Conservation (phyloP, 495 filamentous ascomycete genomes). For the Chaetomium fimeti region DNA sequence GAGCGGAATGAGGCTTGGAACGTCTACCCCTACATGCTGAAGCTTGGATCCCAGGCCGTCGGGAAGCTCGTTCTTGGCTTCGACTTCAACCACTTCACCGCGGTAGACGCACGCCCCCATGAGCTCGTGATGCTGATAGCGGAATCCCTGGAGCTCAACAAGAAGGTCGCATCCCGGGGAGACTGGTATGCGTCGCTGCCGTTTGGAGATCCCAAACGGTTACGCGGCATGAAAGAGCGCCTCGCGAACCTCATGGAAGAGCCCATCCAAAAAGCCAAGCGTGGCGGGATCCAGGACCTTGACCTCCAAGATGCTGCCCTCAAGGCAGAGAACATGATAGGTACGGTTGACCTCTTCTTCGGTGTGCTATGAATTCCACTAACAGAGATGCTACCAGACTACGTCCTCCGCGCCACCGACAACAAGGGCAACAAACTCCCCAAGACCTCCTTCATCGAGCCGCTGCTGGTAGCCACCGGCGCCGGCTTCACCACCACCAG, state of each 20-base stretch:
- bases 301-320: conserved; percentile 54
- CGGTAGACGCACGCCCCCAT: conserved; percentile 39
- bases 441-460: conserved; percentile 22
- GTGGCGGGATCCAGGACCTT: conserved; percentile 42
- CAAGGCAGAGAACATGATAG: conserved; percentile 32
- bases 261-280: conserved; percentile 37
- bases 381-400: conserved; percentile 37
- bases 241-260: conserved; percentile 42
- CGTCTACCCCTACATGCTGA: conserved; percentile 60
- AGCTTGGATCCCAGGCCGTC: conserved; percentile 54
- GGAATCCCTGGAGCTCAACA: conserved; percentile 41
- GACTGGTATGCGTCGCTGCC: conserved; percentile 53
- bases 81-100: conserved; percentile 54
- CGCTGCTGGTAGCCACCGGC: conserved; percentile 40
- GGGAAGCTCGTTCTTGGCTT: conserved; percentile 50
- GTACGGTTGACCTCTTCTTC: background rate
- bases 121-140: background rate
- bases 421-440: conserved; percentile 55
- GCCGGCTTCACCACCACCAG: conserved; percentile 58
- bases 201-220: conserved; percentile 49
- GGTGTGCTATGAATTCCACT: background rate
- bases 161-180: conserved; percentile 49
- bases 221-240: conserved; percentile 33
- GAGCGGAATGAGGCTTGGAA: conserved; percentile 52
- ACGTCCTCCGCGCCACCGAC: conserved; percentile 49